Evolutionary conservation across 2,329 filamentous ascomycete species (phyloP).

Genomic region (Ascomycota sp.): DNA sequence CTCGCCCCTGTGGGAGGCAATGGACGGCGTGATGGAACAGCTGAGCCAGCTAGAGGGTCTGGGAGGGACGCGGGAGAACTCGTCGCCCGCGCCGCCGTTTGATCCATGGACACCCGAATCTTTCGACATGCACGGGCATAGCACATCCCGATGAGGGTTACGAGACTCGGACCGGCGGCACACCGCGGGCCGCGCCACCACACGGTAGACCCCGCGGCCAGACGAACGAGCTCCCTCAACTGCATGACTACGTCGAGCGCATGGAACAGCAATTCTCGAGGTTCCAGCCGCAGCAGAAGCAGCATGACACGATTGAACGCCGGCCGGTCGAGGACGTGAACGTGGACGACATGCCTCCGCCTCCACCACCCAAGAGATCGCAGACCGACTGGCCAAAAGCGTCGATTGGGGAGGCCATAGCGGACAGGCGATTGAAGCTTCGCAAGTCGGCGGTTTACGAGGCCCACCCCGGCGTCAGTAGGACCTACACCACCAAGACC

Average conservation of each 20-base stretch:
- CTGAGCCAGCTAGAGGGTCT: conserved; percentile 51
- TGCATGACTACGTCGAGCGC: conserved; percentile 72
- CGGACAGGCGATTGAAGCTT: conserved; percentile 30
- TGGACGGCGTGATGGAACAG: conserved; percentile 96
- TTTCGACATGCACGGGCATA: conserved; percentile 51
- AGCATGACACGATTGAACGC: no score
- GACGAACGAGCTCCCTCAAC: conserved; percentile 41
- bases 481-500: conserved; percentile 78
- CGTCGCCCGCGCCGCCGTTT: conserved; percentile 34
- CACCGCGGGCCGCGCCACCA: conserved; percentile 25
- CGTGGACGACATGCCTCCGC: conserved; percentile 33
- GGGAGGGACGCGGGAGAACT: conserved; percentile 32
- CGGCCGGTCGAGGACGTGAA: no score
- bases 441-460: conserved; percentile 69
- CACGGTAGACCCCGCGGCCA: conserved; percentile 21
- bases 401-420: conserved; percentile 25
- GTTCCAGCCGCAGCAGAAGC: conserved; percentile 45
- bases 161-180: conserved; percentile 35
- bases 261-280: conserved; percentile 71
- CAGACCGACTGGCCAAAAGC: conserved; percentile 36
- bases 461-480: conserved; percentile 46
- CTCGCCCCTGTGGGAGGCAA: conserved; percentile 78
- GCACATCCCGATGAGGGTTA: conserved; percentile 39
- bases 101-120: conserved; percentile 84
- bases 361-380: conserved; percentile 39